Evolutionary conservation across 805 yeast genomes (phyloP).

Genomic region (Suhomyces sp.): DNA sequence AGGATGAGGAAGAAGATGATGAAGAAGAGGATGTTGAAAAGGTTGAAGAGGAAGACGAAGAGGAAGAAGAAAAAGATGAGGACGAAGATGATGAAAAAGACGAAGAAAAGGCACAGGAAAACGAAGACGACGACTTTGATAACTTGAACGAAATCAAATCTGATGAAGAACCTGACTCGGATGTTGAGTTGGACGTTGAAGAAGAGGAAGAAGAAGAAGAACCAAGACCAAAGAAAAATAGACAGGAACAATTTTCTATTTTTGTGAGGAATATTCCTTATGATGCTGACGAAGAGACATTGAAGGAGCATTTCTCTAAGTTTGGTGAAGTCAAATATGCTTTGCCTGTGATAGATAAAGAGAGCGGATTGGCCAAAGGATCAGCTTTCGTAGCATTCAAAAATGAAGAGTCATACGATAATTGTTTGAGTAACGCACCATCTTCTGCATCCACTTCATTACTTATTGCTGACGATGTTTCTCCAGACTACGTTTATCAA

Average conservation of each 20-base stretch:
- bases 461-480: conserved; percentile 88
- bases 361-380: conserved; percentile 84
- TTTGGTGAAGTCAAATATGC: conserved; percentile 93
- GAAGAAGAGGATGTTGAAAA: conserved; percentile 38
- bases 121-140: conserved; percentile 26
- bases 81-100: conserved; percentile 31
- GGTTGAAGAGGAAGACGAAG: conserved; percentile 39
- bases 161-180: conserved; percentile 31
- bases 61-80: conserved; percentile 38
- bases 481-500: conserved; percentile 83
- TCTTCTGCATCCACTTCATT: conserved; percentile 57
- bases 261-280: conserved; percentile 94
- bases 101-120: conserved; percentile 24
- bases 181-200: conserved; percentile 29
- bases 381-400: conserved; percentile 91
- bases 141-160: conserved; percentile 31
- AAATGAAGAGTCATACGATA: conserved; percentile 55
- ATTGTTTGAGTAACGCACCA: conserved; percentile 79
- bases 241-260: conserved; percentile 66
- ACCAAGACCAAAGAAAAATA: conserved; percentile 47
- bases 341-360: conserved; percentile 84
- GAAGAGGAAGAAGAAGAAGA: conserved; percentile 23
- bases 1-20: conserved; percentile 37
- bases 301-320: conserved; percentile 71
- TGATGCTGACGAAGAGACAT: conserved; percentile 80